A percentile compares a stretch with the other conserved stretches of the same genome.
Evolutionary conservation across 2,329 filamentous ascomycete genomes (phyloP).

Genomic region (Achaetomium macrosporum): DNA sequence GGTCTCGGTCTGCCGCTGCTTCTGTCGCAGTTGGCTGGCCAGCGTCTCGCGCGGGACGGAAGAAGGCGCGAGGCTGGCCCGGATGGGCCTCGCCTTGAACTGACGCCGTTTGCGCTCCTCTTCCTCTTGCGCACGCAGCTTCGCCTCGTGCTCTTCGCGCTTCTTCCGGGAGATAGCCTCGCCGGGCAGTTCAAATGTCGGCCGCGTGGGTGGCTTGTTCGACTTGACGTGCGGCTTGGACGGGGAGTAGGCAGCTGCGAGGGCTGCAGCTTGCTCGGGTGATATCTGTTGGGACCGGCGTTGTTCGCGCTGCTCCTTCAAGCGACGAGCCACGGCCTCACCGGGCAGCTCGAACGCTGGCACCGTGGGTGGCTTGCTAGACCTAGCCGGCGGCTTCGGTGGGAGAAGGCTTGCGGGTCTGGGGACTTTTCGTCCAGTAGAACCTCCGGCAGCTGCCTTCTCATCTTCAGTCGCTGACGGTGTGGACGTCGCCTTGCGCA

Average conservation of each 20-base stretch:
- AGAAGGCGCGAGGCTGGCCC: constrained; percentile 37
- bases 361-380: constrained; percentile 48
- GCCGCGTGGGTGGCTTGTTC: constrained; percentile 45
- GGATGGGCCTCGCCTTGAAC: constrained; percentile 57
- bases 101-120: constrained; percentile 55
- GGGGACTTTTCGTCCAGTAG: constrained; percentile 26
- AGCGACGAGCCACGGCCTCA: constrained; percentile 51
- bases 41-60: constrained; percentile 50
- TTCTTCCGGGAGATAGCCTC: constrained; percentile 54
- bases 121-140: constrained; percentile 51
- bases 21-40: constrained; percentile 49
- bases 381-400: constrained; percentile 44
- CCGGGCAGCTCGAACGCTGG: constrained; percentile 58
- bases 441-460: constrained; percentile 26
- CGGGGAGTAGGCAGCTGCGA: constrained; percentile 22
- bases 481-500: constrained; percentile 40
- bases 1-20: constrained; percentile 6
- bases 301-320: constrained; percentile 55
- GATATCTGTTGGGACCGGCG: constrained; percentile 35
- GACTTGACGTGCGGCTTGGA: constrained; percentile 43
- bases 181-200: constrained; percentile 58
- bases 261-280: constrained; percentile 16
- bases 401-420: constrained; percentile 40
- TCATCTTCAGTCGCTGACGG: constrained; percentile 33
- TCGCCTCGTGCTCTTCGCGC: constrained; percentile 50